Conservation (phyloP, 331 rosid genomes). For the Malus hybrid region DNA sequence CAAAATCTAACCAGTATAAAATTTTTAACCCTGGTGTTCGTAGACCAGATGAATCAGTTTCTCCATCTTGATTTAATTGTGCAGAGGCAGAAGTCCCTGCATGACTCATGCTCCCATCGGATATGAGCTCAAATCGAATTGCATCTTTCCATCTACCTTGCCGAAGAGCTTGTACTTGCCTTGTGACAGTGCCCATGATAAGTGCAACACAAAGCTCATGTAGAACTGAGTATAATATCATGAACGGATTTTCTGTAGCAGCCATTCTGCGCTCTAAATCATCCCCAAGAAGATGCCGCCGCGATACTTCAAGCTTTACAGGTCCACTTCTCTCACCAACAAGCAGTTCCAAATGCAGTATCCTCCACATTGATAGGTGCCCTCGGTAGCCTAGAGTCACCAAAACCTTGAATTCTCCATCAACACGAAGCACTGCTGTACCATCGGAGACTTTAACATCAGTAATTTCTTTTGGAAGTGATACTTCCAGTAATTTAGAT, state of each 20-base stretch:
- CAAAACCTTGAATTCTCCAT: constrained; percentile 87
- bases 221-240: constrained; percentile 65
- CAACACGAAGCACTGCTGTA: constrained; percentile 64
- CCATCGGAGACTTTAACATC: constrained; percentile 70
- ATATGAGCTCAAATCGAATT: constrained; percentile 78
- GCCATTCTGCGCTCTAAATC: constrained; percentile 99
- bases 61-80: constrained; percentile 72
- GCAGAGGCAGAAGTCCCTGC: constrained; percentile 54
- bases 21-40: constrained; percentile 90
- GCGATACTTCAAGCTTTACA: constrained; percentile 59
- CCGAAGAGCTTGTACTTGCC: constrained; percentile 85
- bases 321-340: constrained; percentile 78
- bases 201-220: constrained; percentile 91
- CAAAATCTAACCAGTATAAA: constrained; percentile 86
- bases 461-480: constrained; percentile 77
- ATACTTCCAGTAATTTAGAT: constrained; percentile 67
- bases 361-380: constrained; percentile 93
- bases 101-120: constrained; percentile 59
- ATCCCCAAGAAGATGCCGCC: constrained; percentile 71
- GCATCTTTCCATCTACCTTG: constrained; percentile 98
- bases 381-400: constrained; percentile 96
- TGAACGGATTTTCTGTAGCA: constrained; percentile 77
- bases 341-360: constrained; percentile 84
- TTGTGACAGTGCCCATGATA: constrained; percentile 80
- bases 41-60: constrained; percentile 64